A percentile compares a stretch with the other conserved stretches of the same genome.
Evolutionary conservation across 768 basidiomycete species (phyloP).

Genomic region (Suillus subalutaceus): DNA sequence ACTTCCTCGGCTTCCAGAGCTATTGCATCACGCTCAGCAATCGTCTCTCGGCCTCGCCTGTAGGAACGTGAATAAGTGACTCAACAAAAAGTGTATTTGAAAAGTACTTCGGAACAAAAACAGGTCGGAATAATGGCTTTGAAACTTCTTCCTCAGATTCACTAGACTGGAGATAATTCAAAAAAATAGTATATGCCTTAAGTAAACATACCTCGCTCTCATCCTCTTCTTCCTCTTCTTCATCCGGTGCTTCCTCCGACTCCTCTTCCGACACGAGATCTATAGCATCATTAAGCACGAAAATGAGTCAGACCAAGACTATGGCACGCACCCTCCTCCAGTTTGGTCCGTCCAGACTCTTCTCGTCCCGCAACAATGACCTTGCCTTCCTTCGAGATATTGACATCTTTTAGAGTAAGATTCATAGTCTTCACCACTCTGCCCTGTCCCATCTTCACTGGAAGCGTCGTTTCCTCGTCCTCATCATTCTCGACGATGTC

Average conservation of each 20-base stretch:
- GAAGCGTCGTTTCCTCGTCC: conserved; percentile 49
- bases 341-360: conserved; percentile 74
- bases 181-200: conserved; percentile 10
- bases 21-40: conserved; percentile 68
- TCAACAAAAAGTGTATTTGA: background rate
- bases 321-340: conserved; percentile 52
- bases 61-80: conserved; percentile 11
- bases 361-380: conserved; percentile 79
- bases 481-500: conserved; percentile 49
- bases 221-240: conserved; percentile 36
- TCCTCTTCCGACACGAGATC: conserved; percentile 36
- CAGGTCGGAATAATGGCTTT: conserved; percentile 83
- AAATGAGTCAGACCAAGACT: conserved; percentile 16
- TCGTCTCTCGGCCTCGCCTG: conserved; percentile 77
- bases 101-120: conserved; percentile 92
- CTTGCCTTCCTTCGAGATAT: conserved; percentile 77
- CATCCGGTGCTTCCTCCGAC: conserved; percentile 44
- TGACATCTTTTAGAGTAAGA: conserved; percentile 77
- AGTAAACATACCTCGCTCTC: conserved; percentile 43
- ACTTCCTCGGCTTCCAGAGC: conserved; percentile 79
- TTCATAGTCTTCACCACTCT: conserved; percentile 61
- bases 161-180: conserved; percentile 60
- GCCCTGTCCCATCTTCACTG: conserved; percentile 36
- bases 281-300: conserved; percentile 18
- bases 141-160: conserved; percentile 81